Evolutionary conservation across 352 stramenopile species (phyloP), one percentile per base, ranked within the genome.

Genomic region (Phytophthora foliorum): DNA sequence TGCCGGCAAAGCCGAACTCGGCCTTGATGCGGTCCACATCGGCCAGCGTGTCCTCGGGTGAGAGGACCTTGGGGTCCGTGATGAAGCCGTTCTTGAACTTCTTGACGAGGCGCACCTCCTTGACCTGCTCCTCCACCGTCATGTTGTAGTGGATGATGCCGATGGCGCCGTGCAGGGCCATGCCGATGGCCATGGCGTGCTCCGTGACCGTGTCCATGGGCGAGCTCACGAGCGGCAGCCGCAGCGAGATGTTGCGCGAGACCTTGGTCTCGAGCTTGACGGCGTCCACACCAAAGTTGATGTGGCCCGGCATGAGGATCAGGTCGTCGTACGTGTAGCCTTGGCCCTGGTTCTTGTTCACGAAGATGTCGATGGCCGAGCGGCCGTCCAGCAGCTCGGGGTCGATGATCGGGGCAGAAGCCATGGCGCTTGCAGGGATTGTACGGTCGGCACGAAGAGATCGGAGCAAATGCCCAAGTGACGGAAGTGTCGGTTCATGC

Each of bases 91-190:
- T 99, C 87, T 99, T 99, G 85, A 98, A 99, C 68, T 98, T 98
- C 87, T 99, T 99, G 29, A 99, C 98, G 21, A 96, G 80, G 32
- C 78, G 76, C 78, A 98, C 93, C 70, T 97, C 90, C 69, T 95
- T 95, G 24, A 92, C 97, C 83, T 99, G 98, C 63, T 99, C 97
- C 65, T 99, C 94, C 27, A 99, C 77, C 27, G 88, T 98, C 88
- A 99, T 99, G 92, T 99, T 99, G 82, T 99, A 99, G 85, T 99
- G 98, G 72, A 99, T 99, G 71, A 99, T 98, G 31, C 98, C 98
- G 64, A 99, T 99, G 34, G 97, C 95, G 41, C 98, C 98, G 82
- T 99, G 97, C 36, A 99, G 85, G 7, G 98, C 98, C 97, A 99
- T 99, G 56, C 92, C 91, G 65, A 99, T 99, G 49, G 98, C 98